Base-by-base conservation (phyloP, 75 land plant genomes). In the Selaginella moellendorffii region DNA sequence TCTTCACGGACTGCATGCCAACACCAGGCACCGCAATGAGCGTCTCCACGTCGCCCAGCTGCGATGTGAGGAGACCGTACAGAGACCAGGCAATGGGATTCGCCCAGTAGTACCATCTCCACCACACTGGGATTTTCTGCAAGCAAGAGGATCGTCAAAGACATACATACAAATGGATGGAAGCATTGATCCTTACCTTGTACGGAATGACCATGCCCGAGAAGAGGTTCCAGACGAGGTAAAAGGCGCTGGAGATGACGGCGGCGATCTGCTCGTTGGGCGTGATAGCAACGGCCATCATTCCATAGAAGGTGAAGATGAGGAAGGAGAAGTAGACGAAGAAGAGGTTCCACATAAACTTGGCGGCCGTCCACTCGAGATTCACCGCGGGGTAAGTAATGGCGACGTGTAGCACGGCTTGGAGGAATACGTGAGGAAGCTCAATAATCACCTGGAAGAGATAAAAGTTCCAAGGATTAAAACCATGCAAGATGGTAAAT, bases 41-140 rank as follows among this genome's bases (percentile, higher is more conserved):
- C 24, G 59, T 56, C 23, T 56, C 59, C n/a, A 21, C 24, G 21
- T 56, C 59, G 21, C 59, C 59, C 19, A 56, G 59, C n/a, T 56
- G 59, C n/a, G 59, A 8, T 9, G 59, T 56, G 5, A 56, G 19
- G 8, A 56, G 59, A 21, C 59, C 59, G 24, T 56, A 21, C 24
- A 56, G 19, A 8, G 21, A 8, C 59, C 59, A 56, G 5, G 59
- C 21, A 8, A 56, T 19, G 9, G 59, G 59, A 21, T 56, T 24
- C 24, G 59, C 59, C 59, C 59, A 56, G 59, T 56, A 56, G 59
- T 56, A 56, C 59, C 59, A 56, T n/a, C 59, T 19, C 59, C 59
- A 56, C 59, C 59, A 56, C 24, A 56, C 24, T 19, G 59, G 59
- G n/a, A 56, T 56, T 56, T 19, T 56, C 59, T 56, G 14, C 10